These are phyloP conservation scores for Bocquillonia castaneifolia DNA, from an alignment of 441 rosid species.

Conservation along the genomic window DNA sequence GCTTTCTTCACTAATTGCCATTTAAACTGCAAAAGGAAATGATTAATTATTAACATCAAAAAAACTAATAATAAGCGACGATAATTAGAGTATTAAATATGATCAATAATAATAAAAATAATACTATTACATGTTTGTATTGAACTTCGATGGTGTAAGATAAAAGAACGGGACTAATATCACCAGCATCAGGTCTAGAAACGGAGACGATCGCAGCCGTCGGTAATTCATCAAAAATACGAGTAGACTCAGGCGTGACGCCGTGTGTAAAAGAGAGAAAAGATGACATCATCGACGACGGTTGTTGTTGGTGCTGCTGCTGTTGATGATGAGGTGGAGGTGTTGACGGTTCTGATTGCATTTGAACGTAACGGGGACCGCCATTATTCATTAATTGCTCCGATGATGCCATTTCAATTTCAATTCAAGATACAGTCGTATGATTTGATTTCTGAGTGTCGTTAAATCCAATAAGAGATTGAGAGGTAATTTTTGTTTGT, in stretches of 20 bases:
- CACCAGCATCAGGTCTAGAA: constrained; percentile 84
- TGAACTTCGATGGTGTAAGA: constrained; percentile 82
- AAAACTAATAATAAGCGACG: not conserved
- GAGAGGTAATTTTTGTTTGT: not conserved
- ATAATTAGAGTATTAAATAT: not conserved
- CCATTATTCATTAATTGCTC: constrained; percentile 64
- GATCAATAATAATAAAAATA: not conserved
- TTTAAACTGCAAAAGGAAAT: constrained; percentile 54
- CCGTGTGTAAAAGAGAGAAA: constrained; percentile 45
- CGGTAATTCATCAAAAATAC: constrained; percentile 88
- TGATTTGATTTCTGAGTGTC: not conserved
- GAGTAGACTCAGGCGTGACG: constrained; percentile 45
- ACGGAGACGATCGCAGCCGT: constrained; percentile 71
- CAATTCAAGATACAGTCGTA: not conserved
- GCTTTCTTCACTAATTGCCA: constrained; percentile 91
- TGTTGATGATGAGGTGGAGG: not conserved
- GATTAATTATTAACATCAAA: not conserved
- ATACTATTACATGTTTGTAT: constrained; percentile 66
- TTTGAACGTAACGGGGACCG: constrained; percentile 59
- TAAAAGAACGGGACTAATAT: constrained; percentile 80
- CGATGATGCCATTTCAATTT: constrained; percentile 50
- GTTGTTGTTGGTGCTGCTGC: constrained; percentile 6
- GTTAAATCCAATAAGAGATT: not conserved
- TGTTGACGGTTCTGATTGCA: constrained; percentile 57
- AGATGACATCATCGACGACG: constrained; percentile 46